A percentile compares a stretch with the other conserved stretches of the same genome.
phyloP scores from a whole-genome alignment of 148 eudicot genomes.

The Rhododendron molle region DNA sequence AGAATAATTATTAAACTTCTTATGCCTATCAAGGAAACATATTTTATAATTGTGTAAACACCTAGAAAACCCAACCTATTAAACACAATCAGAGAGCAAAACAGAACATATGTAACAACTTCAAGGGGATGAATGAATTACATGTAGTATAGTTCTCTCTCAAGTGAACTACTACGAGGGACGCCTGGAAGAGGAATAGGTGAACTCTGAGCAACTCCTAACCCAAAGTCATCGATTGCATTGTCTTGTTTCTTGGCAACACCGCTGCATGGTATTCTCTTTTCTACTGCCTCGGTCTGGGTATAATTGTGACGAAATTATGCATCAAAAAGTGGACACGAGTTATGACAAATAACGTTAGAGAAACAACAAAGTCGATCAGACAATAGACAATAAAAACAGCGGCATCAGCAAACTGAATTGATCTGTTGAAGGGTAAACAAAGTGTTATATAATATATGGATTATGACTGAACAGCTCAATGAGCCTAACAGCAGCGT shows the following conservation, averaged over 20 bases:
- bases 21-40: neutral
- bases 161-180: conserved; percentile 32
- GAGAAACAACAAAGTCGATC: neutral
- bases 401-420: neutral
- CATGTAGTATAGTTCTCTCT: conserved; percentile 46
- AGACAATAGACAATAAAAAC: neutral
- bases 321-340: neutral
- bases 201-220: conserved; percentile 37
- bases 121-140: conserved; percentile 22
- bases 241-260: conserved; percentile 20
- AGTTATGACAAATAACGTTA: neutral
- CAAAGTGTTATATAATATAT: neutral
- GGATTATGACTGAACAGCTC: neutral
- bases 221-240: conserved; percentile 14
- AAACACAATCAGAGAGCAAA: neutral
- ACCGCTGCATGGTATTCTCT: conserved; percentile 16
- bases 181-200: conserved; percentile 50
- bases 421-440: neutral
- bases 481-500: neutral
- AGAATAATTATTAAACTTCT: neutral
- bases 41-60: neutral
- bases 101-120: neutral
- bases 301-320: neutral
- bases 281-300: conserved; percentile 23
- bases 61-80: neutral